Evolutionary conservation across 148 eudicot genomes (phyloP).

Genomic region (Camellia granthamiana): DNA sequence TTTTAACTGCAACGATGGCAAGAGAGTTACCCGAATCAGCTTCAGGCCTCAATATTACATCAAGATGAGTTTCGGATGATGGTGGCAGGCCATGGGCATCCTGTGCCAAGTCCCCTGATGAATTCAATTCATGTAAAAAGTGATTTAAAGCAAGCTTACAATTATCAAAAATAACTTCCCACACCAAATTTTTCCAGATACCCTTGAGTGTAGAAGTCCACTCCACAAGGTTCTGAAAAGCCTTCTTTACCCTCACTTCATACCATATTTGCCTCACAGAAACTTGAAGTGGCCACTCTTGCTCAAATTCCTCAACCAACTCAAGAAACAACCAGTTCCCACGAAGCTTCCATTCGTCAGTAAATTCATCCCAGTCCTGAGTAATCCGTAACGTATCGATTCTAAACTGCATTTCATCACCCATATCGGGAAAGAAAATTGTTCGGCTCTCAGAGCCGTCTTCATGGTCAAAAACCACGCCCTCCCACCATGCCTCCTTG

Average conservation of each 20-base stretch:
- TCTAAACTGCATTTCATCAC: constrained; percentile 45
- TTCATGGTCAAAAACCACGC: constrained; percentile 68
- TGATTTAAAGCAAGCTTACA: constrained; percentile 36
- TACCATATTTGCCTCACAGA: constrained; percentile 89
- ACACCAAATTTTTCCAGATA: constrained; percentile 49
- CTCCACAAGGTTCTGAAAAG: constrained; percentile 43
- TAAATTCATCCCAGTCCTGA: constrained; percentile 71
- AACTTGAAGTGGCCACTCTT: constrained; percentile 43
- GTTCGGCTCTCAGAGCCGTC: constrained; percentile 35
- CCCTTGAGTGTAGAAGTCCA: constrained; percentile 50
- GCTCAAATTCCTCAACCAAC: constrained; percentile 42
- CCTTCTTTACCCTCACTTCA: constrained; percentile 49
- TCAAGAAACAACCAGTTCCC: constrained; percentile 80
- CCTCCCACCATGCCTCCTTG: constrained; percentile 98
- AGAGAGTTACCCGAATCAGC: constrained; percentile 16
- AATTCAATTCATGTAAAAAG: constrained; percentile 24
- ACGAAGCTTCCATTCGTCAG: constrained; percentile 61
- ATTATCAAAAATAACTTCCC: constrained; percentile 43
- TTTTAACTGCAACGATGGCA: constrained; percentile 20
- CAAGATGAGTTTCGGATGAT: constrained; percentile 19
- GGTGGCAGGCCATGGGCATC: constrained; percentile 26
- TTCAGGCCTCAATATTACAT: constrained; percentile 17
- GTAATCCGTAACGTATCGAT: constrained; percentile 41
- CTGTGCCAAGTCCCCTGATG: constrained; percentile 23
- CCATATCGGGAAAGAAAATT: constrained; percentile 87